Base-by-base conservation (phyloP, 2,329 filamentous ascomycete species). In the Lojkania enalia region DNA sequence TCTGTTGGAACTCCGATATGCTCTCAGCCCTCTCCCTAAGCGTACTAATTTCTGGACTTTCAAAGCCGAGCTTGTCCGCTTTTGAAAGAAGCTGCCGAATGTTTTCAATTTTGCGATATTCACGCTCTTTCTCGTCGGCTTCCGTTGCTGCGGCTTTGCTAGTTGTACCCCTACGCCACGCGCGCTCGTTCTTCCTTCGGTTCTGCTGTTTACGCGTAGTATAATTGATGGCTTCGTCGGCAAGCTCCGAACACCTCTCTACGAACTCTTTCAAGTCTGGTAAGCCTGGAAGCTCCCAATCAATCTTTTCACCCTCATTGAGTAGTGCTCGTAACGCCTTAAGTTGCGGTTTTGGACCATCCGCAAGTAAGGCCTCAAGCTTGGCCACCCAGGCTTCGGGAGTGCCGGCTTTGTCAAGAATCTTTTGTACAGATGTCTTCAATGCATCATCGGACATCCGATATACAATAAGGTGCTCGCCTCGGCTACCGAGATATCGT, bases 191-290 rank as follows among this genome's bases (percentile, higher is more conserved):
- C 73, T 97, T 97, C 50, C 92, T 89, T 52, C 94, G 87, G 64
- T 95, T 95, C 72, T 96, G 92, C 74, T 96, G 92, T 75, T 99
- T 99, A 58, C 94, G 88, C 47, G 94, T 91, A 63, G 91, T 96
- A 75, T 95, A 99, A 66, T 88, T 91, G 62, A 89, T 94, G 54
- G 94, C 94, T 73, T 97, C 92, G 62, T 97, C 94, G 52, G 96
- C 90, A 88, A 95, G 96, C 66, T 95, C 90, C 70, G 96, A 95
- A 76, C 94, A 97, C 62, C 89, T 86, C 59, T 96, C 90, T 68
- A 99, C 94, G 74, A 95, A 99, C 55, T 86, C 82, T 71, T 85
- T 87, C 58, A 99, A 79, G 58, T 88, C 82, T 59, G 87, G 81
- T 52, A 99, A 80, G 51, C 90, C 91, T 54, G 85, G 84, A 51